Base-by-base conservation (phyloP, 306 rosid genomes). In the Senna siamea region DNA sequence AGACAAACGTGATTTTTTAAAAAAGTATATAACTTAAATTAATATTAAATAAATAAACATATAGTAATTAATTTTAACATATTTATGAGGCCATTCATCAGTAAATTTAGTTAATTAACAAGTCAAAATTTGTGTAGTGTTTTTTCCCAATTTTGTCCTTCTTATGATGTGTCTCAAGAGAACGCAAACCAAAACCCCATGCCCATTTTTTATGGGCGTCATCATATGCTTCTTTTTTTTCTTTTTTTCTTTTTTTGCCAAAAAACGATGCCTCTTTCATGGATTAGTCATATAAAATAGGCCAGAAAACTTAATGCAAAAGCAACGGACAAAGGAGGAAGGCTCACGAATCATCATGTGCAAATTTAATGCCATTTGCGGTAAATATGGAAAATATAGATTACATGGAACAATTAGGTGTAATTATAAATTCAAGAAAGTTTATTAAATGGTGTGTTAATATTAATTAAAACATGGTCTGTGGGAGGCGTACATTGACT, bases 251-350 rank as follows among this genome's bases (percentile, higher is more conserved):
- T n/a, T n/a, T n/a, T n/a, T n/a, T n/a, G n/a, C n/a, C n/a, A n/a
- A n/a, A n/a, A n/a, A n/a, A n/a, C n/a, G n/a, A 17, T 0, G 20
- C 11, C 51, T 51, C 64, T 20, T 74, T 22, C 19, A 20, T 20
- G 13, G 26, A 40, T 4, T 63, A 20, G 69, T 10, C 23, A 18
- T 30, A 9, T 26, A 14, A 35, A 46, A 38, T 37, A 44, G 5
- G 28, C 7, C 10, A 43, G 5, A 44, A 57, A 76, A 32, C 32
- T 41, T 44, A 46, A 9, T 18, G 19, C 37, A 35, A 4, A 67
- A 56, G 80, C 69, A 57, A 56, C 32, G 12, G 69, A 76, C 68
- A 55, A n/a, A 19, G 26, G 41, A 66, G 18, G 14, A 56, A 56
- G 26, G 20, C 37, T 76, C 56, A 56, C n/a, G 19, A 48, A 48